phyloP scores from a whole-genome alignment of 306 rosid genomes.

The Notholithocarpus densiflorus region DNA sequence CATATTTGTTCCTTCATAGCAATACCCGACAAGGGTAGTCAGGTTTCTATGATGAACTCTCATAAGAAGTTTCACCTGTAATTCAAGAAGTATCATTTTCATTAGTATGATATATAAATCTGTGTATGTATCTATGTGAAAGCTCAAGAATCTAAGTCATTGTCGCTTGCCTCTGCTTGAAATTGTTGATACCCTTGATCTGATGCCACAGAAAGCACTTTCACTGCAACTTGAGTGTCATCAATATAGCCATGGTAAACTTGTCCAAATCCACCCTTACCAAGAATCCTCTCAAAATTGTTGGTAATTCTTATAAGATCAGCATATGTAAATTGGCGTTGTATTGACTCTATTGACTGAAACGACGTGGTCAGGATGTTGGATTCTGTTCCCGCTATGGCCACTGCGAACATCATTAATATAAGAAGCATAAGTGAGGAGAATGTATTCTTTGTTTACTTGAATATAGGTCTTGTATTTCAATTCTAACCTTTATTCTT shows the following conservation, averaged over 20 bases:
- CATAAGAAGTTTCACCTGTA: conserved; percentile 26
- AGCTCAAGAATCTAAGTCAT: not conserved
- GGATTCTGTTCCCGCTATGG: not conserved
- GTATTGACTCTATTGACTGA: conserved; percentile 8
- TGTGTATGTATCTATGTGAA: no score
- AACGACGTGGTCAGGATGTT: no score
- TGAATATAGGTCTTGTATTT: no score
- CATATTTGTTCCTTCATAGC: conserved; percentile 21
- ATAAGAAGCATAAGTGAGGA: no score
- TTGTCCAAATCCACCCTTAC: conserved; percentile 49
- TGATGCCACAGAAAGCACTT: conserved; percentile 44
- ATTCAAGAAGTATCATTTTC: not conserved
- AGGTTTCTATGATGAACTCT: conserved; percentile 35
- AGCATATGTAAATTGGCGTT: conserved; percentile 32
- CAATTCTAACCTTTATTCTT: no score
- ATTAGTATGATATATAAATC: no score
- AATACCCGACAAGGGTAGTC: conserved; percentile 36
- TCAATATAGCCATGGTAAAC: conserved; percentile 48
- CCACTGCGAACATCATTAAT: not conserved
- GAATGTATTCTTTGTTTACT: no score
- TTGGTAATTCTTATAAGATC: conserved; percentile 42
- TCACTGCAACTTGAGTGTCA: conserved; percentile 49
- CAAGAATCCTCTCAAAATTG: conserved; percentile 39
- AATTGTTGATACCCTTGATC: conserved; percentile 45
- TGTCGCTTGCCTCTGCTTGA: conserved; percentile 47